A percentile compares a stretch with the other conserved stretches of the same genome.
These are phyloP conservation scores for Penicillium riverlandense DNA, from an alignment of 495 filamentous ascomycete species.

Conservation along the genomic window DNA sequence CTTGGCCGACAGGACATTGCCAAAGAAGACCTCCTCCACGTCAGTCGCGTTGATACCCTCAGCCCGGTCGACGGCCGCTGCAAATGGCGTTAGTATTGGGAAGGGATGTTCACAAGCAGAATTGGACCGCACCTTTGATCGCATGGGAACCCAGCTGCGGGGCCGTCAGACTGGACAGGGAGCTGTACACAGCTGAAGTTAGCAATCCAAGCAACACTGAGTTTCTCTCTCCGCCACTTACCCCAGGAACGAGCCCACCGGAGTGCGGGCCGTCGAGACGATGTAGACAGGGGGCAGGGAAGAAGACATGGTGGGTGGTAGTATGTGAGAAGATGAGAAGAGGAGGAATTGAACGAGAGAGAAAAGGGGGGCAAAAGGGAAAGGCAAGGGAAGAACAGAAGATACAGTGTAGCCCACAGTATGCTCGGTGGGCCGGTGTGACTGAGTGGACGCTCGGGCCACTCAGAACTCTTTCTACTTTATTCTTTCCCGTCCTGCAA, in stretches of 20 bases:
- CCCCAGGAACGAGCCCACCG: constrained; percentile 90
- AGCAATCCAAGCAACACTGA: constrained; percentile 10
- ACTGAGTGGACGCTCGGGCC: constrained; percentile 11
- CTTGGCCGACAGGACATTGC: constrained; percentile 96
- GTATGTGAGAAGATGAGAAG: neutral
- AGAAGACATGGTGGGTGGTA: constrained; percentile 41
- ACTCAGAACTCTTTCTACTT: too few relatives aligned
- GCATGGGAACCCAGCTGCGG: constrained; percentile 83
- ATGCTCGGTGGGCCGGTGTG: neutral
- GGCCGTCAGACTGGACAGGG: constrained; percentile 78
- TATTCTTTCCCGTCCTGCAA: too few relatives aligned
- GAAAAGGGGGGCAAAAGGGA: constrained; percentile 4
- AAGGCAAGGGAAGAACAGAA: constrained; percentile 6
- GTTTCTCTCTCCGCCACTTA: constrained; percentile 27
- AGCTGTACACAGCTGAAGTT: constrained; percentile 39
- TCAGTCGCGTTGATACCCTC: constrained; percentile 76
- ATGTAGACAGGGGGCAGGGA: constrained; percentile 82
- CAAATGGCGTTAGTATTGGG: constrained; percentile 8
- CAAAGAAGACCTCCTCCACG: constrained; percentile 94
- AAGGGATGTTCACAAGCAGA: neutral
- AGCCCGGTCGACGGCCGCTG: constrained; percentile 79
- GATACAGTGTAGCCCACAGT: constrained; percentile 27
- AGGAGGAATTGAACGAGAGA: neutral
- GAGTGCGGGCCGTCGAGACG: constrained; percentile 83
- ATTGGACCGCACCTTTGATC: constrained; percentile 65